Conservation (phyloP, 106 monocot species). For the Platanthera zijinensis region DNA sequence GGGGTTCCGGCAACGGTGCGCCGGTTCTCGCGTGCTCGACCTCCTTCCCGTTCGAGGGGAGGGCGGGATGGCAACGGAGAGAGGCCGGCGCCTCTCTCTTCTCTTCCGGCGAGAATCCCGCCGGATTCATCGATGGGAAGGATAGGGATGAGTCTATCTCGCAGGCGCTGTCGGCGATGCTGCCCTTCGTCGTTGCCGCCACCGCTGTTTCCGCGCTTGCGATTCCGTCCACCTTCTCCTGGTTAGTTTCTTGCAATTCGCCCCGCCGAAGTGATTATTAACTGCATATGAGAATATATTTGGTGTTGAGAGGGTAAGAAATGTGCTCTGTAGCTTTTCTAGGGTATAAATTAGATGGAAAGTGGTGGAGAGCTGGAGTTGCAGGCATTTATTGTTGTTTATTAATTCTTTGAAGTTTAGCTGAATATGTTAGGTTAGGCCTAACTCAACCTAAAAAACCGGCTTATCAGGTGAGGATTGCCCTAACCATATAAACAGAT, state of each 20-base stretch:
- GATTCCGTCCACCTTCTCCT: conserved; percentile 76
- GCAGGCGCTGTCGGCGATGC: conserved; percentile 56
- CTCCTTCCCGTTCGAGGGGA: conserved; percentile 52
- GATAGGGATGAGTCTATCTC: conserved; percentile 7
- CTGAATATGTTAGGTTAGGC: too few species aligned
- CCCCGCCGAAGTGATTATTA: too few species aligned
- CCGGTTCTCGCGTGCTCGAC: conserved; percentile 30
- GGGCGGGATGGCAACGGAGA: conserved; percentile 47
- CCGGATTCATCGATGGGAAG: neutral
- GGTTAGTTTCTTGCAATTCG: conserved; percentile 29
- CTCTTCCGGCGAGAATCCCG: conserved; percentile 19
- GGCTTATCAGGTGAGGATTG: too few species aligned
- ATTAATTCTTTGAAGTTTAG: too few species aligned
- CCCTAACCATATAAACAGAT: too few species aligned
- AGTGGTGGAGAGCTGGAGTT: too few species aligned
- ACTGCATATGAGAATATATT: too few species aligned
- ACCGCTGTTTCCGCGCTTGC: conserved; percentile 78
- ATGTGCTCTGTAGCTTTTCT: too few species aligned
- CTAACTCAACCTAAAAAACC: too few species aligned
- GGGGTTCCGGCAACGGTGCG: neutral
- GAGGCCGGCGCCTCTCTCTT: conserved; percentile 39
- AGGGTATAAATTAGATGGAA: too few species aligned
- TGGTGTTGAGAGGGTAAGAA: too few species aligned
- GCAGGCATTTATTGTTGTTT: too few species aligned
- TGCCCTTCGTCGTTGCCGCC: conserved; percentile 85